These are phyloP conservation scores for Persicaria tinctoria DNA, from an alignment of 148 eudicot genomes.

Conservation along the genomic window DNA sequence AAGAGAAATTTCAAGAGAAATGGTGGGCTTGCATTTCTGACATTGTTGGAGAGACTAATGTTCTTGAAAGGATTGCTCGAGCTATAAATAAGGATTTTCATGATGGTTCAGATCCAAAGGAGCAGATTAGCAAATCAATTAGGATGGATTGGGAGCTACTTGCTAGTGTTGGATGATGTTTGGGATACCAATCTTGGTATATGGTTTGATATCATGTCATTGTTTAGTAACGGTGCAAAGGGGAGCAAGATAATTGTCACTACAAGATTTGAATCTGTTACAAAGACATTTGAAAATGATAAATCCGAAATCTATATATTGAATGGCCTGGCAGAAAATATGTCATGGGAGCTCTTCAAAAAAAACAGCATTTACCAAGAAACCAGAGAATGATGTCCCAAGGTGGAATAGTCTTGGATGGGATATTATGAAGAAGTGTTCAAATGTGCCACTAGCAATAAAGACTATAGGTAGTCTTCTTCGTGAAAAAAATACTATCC, in stretches of 20 bases:
- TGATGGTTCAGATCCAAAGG: neutral
- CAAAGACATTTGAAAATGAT: too few relatives aligned
- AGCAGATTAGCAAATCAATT: too few relatives aligned
- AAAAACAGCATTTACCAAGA: neutral
- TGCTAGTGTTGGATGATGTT: neutral
- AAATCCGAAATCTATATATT: neutral
- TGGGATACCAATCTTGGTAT: conserved; percentile 3
- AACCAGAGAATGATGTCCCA: neutral
- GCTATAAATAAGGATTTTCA: neutral
- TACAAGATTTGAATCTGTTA: too few relatives aligned
- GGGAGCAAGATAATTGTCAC: neutral
- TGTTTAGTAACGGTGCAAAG: neutral
- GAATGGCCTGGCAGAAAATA: conserved; percentile 16
- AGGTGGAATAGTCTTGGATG: neutral
- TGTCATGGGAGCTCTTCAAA: conserved; percentile 12
- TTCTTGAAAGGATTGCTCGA: neutral
- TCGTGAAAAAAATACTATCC: too few relatives aligned
- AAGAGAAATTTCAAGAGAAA: too few relatives aligned
- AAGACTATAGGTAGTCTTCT: too few relatives aligned
- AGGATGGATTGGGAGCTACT: neutral
- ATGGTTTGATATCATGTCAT: neutral
- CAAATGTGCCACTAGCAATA: too few relatives aligned
- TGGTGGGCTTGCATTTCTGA: conserved; percentile 4
- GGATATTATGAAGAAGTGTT: neutral
- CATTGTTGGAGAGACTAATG: neutral